Percentiles rank a stretch among this genome's conserved stretches.
phyloP scores from a whole-genome alignment of 805 yeast species.

The Candida broadrunensis region DNA sequence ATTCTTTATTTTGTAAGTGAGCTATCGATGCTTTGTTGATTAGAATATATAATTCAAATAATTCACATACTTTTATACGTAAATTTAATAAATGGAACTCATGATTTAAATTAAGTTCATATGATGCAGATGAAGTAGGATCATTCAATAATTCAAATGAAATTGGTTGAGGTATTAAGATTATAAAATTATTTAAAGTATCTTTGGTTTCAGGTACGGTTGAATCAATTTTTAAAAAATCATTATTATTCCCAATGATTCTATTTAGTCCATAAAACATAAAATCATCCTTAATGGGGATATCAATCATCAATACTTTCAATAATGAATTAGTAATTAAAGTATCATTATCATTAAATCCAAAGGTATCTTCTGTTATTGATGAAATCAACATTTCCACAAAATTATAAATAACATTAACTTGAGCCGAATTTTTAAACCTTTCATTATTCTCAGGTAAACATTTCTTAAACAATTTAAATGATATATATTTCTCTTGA shows the following conservation, averaged over 20 bases:
- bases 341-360: slow-evolving; percentile 13
- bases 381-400: slow-evolving; percentile 53
- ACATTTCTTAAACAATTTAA: slow-evolving; percentile 33
- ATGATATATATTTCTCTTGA: slow-evolving; percentile 20
- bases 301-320: slow-evolving; percentile 38
- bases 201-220: slow-evolving; percentile 34
- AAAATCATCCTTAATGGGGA: slow-evolving; percentile 38
- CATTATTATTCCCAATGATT: slow-evolving; percentile 48
- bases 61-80: slow-evolving; percentile 42
- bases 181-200: slow-evolving; percentile 16
- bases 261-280: slow-evolving; percentile 54
- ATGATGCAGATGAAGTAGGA: slow-evolving; percentile 2
- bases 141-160: slow-evolving; percentile 13
- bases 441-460: slow-evolving; percentile 50
- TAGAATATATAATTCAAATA: slow-evolving; percentile 48
- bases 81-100: slow-evolving; percentile 43
- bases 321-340: slow-evolving; percentile 27
- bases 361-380: slow-evolving; percentile 29
- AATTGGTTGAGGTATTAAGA: slow-evolving; percentile 27
- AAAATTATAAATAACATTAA: slow-evolving; percentile 48
- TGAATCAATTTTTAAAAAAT: slow-evolving; percentile 38
- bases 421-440: slow-evolving; percentile 34
- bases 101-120: slow-evolving; percentile 23
- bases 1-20: slow-evolving; percentile 32
- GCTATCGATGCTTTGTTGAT: slow-evolving; percentile 21